Conservation (phyloP, 163 green algal species). For the Chloromonas sp. region DNA sequence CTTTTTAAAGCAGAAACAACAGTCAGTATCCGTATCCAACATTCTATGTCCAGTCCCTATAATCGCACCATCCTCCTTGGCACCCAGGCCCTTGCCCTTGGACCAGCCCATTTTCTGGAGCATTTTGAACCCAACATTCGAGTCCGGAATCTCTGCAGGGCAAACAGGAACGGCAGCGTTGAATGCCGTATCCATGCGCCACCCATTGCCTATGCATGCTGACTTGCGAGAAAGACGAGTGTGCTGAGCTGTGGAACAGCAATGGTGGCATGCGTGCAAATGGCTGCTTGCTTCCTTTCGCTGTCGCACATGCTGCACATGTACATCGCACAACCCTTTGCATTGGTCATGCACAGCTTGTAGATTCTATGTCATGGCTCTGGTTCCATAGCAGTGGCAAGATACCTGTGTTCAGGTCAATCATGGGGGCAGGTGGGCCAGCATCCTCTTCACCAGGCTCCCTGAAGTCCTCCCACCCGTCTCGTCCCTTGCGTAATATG, state of each 20-base stretch:
- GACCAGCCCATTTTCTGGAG: constrained; percentile 63
- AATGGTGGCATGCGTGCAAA: not conserved
- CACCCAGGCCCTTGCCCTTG: constrained; percentile 51
- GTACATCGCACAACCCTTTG: not conserved
- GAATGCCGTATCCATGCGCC: not conserved
- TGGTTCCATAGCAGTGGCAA: not conserved
- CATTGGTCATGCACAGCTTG: not conserved
- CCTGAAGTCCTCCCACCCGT: constrained; percentile 4
- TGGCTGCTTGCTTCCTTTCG: not conserved
- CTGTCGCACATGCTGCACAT: not conserved
- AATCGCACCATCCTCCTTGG: constrained; percentile 44
- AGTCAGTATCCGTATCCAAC: too few species aligned
- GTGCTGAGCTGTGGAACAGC: not conserved
- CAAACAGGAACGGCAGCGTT: not conserved
- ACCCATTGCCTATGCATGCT: not conserved
- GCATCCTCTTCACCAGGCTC: constrained; percentile 2
- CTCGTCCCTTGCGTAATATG: too few species aligned
- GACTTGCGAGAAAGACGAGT: not conserved
- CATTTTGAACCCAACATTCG: constrained; percentile 58
- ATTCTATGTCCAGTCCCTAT: not conserved
- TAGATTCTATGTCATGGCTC: not conserved
- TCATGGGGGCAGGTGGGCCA: not conserved
- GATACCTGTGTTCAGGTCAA: constrained; percentile 8
- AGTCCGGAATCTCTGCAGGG: constrained; percentile 10
- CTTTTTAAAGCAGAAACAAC: too few species aligned